phyloP scores from a whole-genome alignment of 2,329 filamentous ascomycete species.

The Phoma sp. region DNA sequence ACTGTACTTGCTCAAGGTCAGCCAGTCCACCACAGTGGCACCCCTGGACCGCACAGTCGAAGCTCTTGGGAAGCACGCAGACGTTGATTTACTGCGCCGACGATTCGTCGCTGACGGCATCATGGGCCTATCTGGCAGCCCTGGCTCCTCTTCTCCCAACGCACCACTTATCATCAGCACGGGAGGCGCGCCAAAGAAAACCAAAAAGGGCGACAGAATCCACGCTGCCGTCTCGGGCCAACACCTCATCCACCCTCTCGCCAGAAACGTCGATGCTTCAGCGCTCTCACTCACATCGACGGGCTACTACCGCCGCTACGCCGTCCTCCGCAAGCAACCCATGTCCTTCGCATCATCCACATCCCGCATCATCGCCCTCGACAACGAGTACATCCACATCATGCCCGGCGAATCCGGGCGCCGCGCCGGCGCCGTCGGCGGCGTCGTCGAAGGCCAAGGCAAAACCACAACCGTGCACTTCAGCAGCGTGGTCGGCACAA shows the following conservation, averaged over 20 bases:
- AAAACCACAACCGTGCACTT: slow-evolving; percentile 86
- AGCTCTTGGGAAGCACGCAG: slow-evolving; percentile 75
- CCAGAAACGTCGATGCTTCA: slow-evolving; percentile 61
- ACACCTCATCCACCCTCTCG: slow-evolving; percentile 65
- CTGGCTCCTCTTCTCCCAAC: slow-evolving; percentile 74
- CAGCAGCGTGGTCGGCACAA: slow-evolving; percentile 81
- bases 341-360: slow-evolving; percentile 81
- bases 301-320: slow-evolving; percentile 73
- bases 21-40: slow-evolving; percentile 76
- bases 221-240: slow-evolving; percentile 60
- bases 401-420: slow-evolving; percentile 64
- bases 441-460: slow-evolving; percentile 51
- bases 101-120: slow-evolving; percentile 79
- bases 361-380: slow-evolving; percentile 78
- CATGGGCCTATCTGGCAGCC: slow-evolving; percentile 72
- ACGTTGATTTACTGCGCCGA: slow-evolving; percentile 77
- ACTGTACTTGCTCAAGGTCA: slow-evolving; percentile 79
- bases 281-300: slow-evolving; percentile 48
- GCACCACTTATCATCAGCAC: slow-evolving; percentile 65
- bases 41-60: slow-evolving; percentile 80
- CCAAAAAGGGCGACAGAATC: slow-evolving; percentile 62
- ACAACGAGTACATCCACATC: slow-evolving; percentile 87
- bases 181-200: slow-evolving; percentile 58
- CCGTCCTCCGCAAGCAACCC: slow-evolving; percentile 81
- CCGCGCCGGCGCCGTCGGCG: slow-evolving; percentile 58